Conservation (phyloP, 2,329 filamentous ascomycete genomes). For the Hirsutella thompsonii region DNA sequence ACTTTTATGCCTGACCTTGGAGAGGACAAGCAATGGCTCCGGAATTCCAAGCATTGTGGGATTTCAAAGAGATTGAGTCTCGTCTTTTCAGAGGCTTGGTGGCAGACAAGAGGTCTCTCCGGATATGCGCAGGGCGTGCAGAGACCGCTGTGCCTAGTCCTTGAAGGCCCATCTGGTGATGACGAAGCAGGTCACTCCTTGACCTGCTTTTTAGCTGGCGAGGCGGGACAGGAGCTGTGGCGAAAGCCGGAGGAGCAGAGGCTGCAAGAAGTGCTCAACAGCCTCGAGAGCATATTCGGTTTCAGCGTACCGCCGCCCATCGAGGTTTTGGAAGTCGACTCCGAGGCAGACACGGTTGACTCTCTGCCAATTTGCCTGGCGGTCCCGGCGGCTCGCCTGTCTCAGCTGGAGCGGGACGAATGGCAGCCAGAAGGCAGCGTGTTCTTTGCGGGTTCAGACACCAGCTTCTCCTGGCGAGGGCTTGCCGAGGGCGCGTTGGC, state of each 20-base stretch:
- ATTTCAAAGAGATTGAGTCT: not conserved
- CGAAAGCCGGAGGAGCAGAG: not conserved
- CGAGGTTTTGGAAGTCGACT: conserved; percentile 3
- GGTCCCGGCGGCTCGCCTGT: conserved; percentile 4
- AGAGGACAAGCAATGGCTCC: conserved; percentile 9
- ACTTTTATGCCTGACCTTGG: conserved; percentile 7
- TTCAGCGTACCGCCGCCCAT: conserved; percentile 3
- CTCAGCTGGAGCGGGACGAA: conserved; percentile 6
- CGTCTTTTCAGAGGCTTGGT: not conserved
- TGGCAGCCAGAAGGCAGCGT: conserved; percentile 9
- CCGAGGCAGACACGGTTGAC: not conserved
- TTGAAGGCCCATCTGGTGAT: not conserved
- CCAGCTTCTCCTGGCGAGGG: conserved; percentile 10
- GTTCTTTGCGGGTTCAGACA: conserved; percentile 10
- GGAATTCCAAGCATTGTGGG: not conserved
- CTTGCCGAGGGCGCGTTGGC: conserved; percentile 11
- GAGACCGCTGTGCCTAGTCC: not conserved
- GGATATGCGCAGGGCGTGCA: not conserved
- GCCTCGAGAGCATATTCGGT: conserved; percentile 6
- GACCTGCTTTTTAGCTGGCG: not conserved
- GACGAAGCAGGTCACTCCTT: not conserved
- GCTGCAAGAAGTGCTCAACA: not conserved
- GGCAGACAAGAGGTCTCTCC: not conserved
- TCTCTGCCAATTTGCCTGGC: conserved; percentile 6
- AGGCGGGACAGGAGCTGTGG: not conserved